These are phyloP conservation scores for Penicillium cataractarum DNA, from an alignment of 495 filamentous ascomycete species.

Conservation along the genomic window DNA sequence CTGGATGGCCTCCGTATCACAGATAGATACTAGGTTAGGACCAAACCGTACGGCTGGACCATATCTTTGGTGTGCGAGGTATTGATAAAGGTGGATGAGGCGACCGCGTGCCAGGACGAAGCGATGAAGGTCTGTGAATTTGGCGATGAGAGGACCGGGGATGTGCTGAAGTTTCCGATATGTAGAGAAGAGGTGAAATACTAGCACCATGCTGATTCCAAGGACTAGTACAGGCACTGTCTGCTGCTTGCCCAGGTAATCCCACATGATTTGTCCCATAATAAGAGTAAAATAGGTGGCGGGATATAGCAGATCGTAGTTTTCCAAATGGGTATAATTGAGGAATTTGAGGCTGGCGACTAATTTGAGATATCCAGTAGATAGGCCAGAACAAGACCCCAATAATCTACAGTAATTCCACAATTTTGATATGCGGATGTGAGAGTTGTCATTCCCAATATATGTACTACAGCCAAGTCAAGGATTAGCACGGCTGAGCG, in stretches of 20 bases:
- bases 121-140: conserved; percentile 35
- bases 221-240: neutral
- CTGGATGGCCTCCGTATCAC: neutral
- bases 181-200: neutral
- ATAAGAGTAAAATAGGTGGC: neutral
- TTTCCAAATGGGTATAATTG: no score
- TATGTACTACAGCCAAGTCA: no score
- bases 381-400: no score
- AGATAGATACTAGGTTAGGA: neutral
- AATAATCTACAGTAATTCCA: no score
- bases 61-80: neutral
- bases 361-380: no score
- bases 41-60: conserved; percentile 1
- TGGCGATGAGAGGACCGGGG: conserved; percentile 46
- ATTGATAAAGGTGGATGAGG: neutral
- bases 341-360: no score
- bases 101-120: neutral
- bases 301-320: neutral
- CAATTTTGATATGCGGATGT: no score
- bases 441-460: no score
- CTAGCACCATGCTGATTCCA: neutral
- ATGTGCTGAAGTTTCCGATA: conserved; percentile 21
- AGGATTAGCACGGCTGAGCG: no score
- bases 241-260: neutral
- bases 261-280: neutral